A percentile compares a stretch with the other conserved stretches of the same genome.
These are phyloP conservation scores for Podosphaera aphanis DNA, from an alignment of 2,329 filamentous ascomycete genomes.

Conservation along the genomic window DNA sequence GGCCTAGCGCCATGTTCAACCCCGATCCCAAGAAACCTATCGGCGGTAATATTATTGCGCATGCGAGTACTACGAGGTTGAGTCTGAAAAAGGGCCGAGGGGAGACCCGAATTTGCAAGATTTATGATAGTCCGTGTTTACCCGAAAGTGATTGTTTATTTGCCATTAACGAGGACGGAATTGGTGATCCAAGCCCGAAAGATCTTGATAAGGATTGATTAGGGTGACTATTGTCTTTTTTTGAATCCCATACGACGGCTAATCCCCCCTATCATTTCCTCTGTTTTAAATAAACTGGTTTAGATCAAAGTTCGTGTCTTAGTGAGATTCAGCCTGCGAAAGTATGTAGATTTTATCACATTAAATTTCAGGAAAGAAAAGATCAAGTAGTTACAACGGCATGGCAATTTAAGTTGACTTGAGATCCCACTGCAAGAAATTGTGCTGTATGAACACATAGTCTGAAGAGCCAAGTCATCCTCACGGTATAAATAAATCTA, in stretches of 20 bases:
- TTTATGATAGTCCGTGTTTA: slow-evolving; percentile 92
- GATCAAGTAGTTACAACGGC: neutral
- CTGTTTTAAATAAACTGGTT: neutral
- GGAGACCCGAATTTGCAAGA: slow-evolving; percentile 95
- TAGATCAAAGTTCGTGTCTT: neutral
- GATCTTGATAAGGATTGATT: slow-evolving; percentile 59
- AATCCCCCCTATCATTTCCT: neutral
- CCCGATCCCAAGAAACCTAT: slow-evolving; percentile 98
- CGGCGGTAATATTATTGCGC: slow-evolving; percentile 94
- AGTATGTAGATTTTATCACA: neutral
- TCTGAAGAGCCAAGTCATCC: no score
- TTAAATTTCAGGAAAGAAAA: neutral
- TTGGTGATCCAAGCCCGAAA: slow-evolving; percentile 86
- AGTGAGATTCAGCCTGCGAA: neutral
- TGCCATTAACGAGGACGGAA: slow-evolving; percentile 90
- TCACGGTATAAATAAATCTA: no score
- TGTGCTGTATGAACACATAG: no score
- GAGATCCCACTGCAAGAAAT: no score
- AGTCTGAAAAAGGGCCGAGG: slow-evolving; percentile 88
- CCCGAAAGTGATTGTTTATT: slow-evolving; percentile 93
- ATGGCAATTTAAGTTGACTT: no score
- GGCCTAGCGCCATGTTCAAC: slow-evolving; percentile 94
- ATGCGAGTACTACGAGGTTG: slow-evolving; percentile 83
- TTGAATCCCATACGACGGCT: neutral
- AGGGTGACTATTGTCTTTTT: neutral